Conservation (phyloP, 2,329 filamentous ascomycete species). For the Fusarium pseudonygamai region DNA sequence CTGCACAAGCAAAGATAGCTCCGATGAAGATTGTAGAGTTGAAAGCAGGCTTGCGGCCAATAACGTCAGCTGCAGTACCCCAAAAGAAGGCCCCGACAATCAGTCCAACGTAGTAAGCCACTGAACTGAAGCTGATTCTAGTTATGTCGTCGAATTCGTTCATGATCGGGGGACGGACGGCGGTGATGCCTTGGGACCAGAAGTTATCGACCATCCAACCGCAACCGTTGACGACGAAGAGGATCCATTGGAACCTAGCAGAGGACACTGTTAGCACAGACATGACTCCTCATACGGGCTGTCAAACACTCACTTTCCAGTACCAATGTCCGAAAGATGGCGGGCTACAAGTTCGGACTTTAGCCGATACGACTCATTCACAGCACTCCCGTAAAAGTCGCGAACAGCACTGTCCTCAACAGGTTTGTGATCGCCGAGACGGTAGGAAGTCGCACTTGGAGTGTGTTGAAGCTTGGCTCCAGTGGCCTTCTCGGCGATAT, state of each 20-base stretch:
- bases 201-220: constrained; percentile 54
- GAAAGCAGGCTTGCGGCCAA: constrained; percentile 56
- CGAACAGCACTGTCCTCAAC: constrained; percentile 1
- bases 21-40: constrained; percentile 56
- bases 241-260: constrained; percentile 51
- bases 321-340: not conserved
- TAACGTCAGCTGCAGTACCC: constrained; percentile 53
- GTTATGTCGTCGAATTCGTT: constrained; percentile 48
- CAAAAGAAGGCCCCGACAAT: constrained; percentile 58
- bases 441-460: not conserved
- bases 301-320: not conserved
- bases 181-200: constrained; percentile 49
- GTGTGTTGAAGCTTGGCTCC: not conserved
- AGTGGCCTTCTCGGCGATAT: not conserved
- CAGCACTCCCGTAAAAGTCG: not conserved
- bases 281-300: fast-evolving
- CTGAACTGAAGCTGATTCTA: constrained; percentile 45
- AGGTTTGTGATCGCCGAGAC: not conserved
- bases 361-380: not conserved
- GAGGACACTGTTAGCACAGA: not conserved
- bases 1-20: constrained; percentile 65
- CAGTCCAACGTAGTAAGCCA: constrained; percentile 53
- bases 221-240: constrained; percentile 58
- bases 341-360: constrained; percentile 1
- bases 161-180: constrained; percentile 45